Percentiles rank a stretch among this genome's conserved stretches.
Evolutionary conservation across 139 green algal species (phyloP).

Genomic region (Chlamydomonas incerta): DNA sequence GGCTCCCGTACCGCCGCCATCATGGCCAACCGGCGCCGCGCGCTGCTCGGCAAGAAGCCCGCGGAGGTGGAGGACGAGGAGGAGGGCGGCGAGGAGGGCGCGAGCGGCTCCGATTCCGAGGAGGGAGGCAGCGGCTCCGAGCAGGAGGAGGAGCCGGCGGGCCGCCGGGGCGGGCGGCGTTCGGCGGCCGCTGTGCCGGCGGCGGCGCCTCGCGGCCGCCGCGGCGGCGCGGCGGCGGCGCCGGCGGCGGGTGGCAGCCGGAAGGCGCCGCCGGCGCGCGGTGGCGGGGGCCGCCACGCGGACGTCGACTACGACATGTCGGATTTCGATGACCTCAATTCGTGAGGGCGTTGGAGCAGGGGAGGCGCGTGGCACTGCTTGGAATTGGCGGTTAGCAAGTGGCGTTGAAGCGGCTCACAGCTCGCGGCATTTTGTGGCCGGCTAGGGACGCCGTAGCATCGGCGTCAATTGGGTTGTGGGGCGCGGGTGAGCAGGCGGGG

Average conservation of each 20-base stretch:
- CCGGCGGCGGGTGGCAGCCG: not conserved
- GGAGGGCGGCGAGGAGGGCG: not conserved
- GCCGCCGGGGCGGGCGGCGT: too few species aligned
- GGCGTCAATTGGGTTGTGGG: too few species aligned
- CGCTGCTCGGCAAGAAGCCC: not conserved
- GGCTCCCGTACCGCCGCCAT: conserved; percentile 1
- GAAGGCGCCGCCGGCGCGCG: not conserved
- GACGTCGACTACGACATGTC: conserved; percentile 34
- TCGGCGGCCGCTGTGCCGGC: not conserved
- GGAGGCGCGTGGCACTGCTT: too few species aligned
- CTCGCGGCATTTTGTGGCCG: too few species aligned
- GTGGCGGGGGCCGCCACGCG: not conserved
- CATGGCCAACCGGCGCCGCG: conserved; percentile 19
- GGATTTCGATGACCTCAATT: conserved; percentile 19
- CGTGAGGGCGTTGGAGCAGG: not conserved
- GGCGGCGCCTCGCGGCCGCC: too few species aligned
- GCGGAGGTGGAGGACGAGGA: not conserved
- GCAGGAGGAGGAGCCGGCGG: not conserved
- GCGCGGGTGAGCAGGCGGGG: too few species aligned
- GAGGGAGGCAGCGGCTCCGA: conserved; percentile 1
- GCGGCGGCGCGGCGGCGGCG: not conserved
- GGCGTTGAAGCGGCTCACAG: too few species aligned
- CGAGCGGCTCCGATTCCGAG: not conserved
- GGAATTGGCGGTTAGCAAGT: too few species aligned
- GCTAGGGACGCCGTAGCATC: too few species aligned